Percentiles rank a stretch among this genome's conserved stretches.
Evolutionary conservation across 139 green algal genomes (phyloP).

Genomic region (Picochlorum sp.): DNA sequence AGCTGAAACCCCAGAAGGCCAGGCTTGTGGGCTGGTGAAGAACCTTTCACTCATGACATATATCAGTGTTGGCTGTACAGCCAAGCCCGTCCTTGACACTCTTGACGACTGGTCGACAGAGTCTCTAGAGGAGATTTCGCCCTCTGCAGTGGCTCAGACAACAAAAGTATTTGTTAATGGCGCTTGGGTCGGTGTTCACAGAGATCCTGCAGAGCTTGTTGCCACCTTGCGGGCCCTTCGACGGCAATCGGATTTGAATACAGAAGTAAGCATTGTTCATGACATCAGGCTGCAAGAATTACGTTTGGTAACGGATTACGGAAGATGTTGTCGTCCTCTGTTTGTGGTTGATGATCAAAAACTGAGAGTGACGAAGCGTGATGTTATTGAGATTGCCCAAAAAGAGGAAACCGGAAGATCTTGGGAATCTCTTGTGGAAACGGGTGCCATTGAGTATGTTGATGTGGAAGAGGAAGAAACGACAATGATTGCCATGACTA

Average conservation of each 20-base stretch:
- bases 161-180: conserved; percentile 88
- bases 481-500: conserved; percentile 97
- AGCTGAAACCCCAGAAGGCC: conserved; percentile 91
- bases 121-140: conserved; percentile 65
- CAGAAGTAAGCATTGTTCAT: conserved; percentile 73
- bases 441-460: conserved; percentile 62
- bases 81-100: conserved; percentile 57
- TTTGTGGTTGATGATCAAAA: conserved; percentile 86
- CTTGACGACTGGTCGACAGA: conserved; percentile 73
- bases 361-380: conserved; percentile 70
- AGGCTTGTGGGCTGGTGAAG: conserved; percentile 93
- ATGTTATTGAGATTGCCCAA: conserved; percentile 51
- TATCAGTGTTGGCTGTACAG: conserved; percentile 64
- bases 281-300: conserved; percentile 79
- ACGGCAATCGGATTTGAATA: conserved; percentile 58
- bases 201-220: conserved; percentile 62
- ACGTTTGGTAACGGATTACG: conserved; percentile 74
- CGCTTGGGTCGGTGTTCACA: conserved; percentile 58
- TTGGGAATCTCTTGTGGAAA: conserved; percentile 49
- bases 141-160: conserved; percentile 37
- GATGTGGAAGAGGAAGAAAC: conserved; percentile 94
- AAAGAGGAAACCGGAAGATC: conserved; percentile 27
- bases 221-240: conserved; percentile 62
- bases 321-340: conserved; percentile 74
- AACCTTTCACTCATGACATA: conserved; percentile 97